Base-by-base conservation (phyloP, 768 basidiomycete genomes). In the Termitomyces sp. region DNA sequence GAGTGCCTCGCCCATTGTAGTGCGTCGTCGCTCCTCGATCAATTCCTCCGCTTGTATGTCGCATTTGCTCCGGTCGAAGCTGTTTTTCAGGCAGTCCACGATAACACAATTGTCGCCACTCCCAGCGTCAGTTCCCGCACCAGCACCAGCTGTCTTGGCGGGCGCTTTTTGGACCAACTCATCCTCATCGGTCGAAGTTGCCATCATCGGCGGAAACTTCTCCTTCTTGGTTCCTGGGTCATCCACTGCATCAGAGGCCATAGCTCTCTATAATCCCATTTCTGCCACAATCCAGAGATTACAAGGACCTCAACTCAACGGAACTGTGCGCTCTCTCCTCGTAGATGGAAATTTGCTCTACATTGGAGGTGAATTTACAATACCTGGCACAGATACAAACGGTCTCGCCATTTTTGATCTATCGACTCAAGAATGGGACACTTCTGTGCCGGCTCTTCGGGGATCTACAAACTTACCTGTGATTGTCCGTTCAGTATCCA, bases 151-250 rank as follows among this genome's bases (percentile, higher is more conserved):
- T 18, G 84, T 98, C 60, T 78, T 97, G 56, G 82, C 92, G 0
- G 96, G 93, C 35, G 82, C 83, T 2, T 98, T 94, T 77, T 98
- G 93, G 92, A 89, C 84, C 7, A 97, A 98, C 68, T 78, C 77
- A 40, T 82, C 87, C 2, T 84, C 84, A 3, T 79, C 82, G 5
- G 69, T 67, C 48, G 84, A 91, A 57, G 72, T 93, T 20, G 84
- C 85, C 46, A 83, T 98, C 61, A 77, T 98, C 50, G 96, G 95
- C 35, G 96, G 96, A 38, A 94, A 95, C 70, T 99, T 98, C 70
- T 82, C 89, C 0, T 86, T 86, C 68, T 60, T 77, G 6, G 62
- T 74, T 41, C 59, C 72, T 2, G 75, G 75, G 7, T 73, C 77
- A 4, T 74, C 78, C 1, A 62, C 71, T 18, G 67, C 68, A 2